These are phyloP conservation scores for Chlamydomonas sp. DNA, from an alignment of 139 green algal genomes.

Conservation along the genomic window DNA sequence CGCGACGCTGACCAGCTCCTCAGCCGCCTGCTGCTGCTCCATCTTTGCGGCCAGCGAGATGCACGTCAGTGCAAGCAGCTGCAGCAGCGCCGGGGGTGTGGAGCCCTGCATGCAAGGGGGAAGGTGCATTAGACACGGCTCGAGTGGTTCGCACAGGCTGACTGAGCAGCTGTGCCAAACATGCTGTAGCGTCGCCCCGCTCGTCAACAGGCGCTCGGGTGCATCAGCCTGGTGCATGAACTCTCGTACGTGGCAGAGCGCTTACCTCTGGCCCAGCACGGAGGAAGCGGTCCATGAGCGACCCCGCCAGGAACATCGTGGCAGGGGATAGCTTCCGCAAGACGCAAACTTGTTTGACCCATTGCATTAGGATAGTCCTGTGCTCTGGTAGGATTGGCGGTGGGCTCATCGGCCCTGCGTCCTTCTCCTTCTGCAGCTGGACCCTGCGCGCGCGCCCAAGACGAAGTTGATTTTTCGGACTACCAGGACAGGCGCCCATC, in stretches of 20 bases:
- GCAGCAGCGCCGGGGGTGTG: constrained; percentile 5
- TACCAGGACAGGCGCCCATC: background rate
- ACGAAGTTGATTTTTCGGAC: background rate
- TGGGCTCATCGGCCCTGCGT: background rate
- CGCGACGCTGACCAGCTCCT: constrained; percentile 7
- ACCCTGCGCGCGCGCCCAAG: background rate
- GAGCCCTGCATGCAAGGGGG: background rate
- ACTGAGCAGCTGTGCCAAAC: too few species aligned
- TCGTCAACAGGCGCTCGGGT: too few species aligned
- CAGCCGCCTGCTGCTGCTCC: constrained; percentile 23
- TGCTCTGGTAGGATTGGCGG: constrained; percentile 2
- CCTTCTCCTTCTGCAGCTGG: constrained; percentile 11
- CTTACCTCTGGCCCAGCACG: constrained; percentile 10
- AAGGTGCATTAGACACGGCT: background rate
- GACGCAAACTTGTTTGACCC: constrained; percentile 14
- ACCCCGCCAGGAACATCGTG: constrained; percentile 6
- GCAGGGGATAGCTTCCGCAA: background rate
- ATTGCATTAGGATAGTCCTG: background rate
- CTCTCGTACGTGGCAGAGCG: background rate
- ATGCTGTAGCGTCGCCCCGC: too few species aligned
- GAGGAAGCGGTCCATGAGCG: constrained; percentile 15
- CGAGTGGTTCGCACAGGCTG: too few species aligned
- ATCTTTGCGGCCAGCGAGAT: constrained; percentile 4
- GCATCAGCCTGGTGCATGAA: background rate
- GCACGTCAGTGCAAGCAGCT: constrained; percentile 18